Conservation (phyloP, 225 moss, liverwort and hornwort species). For the Pleurozium schreberi region DNA sequence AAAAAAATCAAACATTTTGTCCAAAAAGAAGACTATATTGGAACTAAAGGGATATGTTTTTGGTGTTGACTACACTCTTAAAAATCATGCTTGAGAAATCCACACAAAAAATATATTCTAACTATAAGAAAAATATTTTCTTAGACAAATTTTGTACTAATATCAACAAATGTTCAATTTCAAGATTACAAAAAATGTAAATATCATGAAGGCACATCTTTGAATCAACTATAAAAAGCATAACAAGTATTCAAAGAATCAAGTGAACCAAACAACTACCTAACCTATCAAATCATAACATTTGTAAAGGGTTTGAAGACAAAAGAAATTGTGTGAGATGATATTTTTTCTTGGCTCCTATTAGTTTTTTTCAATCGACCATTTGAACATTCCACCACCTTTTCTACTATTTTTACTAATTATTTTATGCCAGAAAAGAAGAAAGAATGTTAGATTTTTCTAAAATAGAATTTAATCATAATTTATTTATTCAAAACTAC, state of each 20-base stretch:
- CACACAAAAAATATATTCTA: neutral
- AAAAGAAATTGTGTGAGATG: neutral
- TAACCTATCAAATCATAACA: neutral
- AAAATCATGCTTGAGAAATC: neutral
- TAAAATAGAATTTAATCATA: neutral
- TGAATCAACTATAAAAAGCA: neutral
- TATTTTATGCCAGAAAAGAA: neutral
- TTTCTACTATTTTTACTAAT: neutral
- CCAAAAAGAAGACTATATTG: fast-evolving
- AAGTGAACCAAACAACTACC: neutral
- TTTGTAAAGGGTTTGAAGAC: fast-evolving
- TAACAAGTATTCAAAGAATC: neutral
- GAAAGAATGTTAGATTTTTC: neutral
- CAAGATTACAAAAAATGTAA: neutral
- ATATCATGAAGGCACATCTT: fast-evolving
- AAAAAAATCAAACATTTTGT: too few species aligned
- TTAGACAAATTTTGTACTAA: neutral
- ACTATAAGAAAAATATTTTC: neutral
- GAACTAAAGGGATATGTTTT: fast-evolving
- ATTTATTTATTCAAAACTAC: neutral
- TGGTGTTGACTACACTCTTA: fast-evolving
- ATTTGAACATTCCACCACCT: neutral
- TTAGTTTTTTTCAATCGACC: neutral
- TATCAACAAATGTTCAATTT: neutral
- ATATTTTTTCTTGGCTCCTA: neutral